Conservation (phyloP, 805 yeast species). For the Starmerella floris region DNA sequence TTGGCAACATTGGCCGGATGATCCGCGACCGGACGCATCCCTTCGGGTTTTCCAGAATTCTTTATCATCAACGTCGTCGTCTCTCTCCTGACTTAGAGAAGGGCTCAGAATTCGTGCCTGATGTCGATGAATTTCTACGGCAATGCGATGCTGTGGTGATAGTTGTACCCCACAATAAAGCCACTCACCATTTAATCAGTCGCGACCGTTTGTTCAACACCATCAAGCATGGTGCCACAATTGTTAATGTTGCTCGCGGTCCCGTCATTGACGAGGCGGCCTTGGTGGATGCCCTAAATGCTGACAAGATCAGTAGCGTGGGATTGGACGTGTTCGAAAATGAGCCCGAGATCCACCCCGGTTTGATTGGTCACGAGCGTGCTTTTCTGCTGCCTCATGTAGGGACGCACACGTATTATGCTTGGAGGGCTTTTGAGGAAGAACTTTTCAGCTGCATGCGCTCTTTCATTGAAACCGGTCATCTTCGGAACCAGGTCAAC, state of each 20-base stretch:
- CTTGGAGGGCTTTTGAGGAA: slow-evolving; percentile 62
- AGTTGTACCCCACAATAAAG: slow-evolving; percentile 60
- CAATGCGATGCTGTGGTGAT: slow-evolving; percentile 59
- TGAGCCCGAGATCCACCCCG: slow-evolving; percentile 49
- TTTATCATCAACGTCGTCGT: slow-evolving; percentile 39
- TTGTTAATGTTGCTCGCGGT: slow-evolving; percentile 82
- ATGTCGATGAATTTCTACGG: slow-evolving; percentile 46
- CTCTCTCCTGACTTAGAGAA: slow-evolving; percentile 36
- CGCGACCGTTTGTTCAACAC: slow-evolving; percentile 40
- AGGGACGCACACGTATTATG: slow-evolving; percentile 71
- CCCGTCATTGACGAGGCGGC: slow-evolving; percentile 54
- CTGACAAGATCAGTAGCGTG: slow-evolving; percentile 42
- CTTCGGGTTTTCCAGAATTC: slow-evolving; percentile 37
- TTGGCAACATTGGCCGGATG: slow-evolving; percentile 51
- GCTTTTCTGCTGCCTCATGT: slow-evolving; percentile 72
- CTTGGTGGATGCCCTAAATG: slow-evolving; percentile 37
- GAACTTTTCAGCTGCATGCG: slow-evolving; percentile 53
- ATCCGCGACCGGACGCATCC: slow-evolving; percentile 38
- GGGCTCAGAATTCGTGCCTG: slow-evolving; percentile 32
- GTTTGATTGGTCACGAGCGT: slow-evolving; percentile 36
- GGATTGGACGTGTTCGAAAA: slow-evolving; percentile 55
- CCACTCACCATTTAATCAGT: slow-evolving; percentile 59
- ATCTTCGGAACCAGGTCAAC: slow-evolving; percentile 29
- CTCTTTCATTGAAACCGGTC: slow-evolving; percentile 44
- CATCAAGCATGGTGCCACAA: slow-evolving; percentile 66